A percentile compares a stretch with the other conserved stretches of the same genome.
Conservation (phyloP, 1,139 yeast genomes). For the Debaryomyces sp. region DNA sequence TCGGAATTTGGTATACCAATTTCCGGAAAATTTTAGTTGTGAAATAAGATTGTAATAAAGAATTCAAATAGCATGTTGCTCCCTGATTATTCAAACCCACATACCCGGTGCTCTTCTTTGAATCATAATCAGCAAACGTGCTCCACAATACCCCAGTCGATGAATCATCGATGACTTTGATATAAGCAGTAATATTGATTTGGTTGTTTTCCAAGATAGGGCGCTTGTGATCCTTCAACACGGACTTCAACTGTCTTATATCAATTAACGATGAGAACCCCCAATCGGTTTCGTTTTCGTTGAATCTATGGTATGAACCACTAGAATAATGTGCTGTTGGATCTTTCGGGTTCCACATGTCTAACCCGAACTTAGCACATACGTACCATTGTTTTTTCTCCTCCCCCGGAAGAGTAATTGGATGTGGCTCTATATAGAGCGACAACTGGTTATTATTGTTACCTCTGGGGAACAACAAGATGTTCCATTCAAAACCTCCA, state of each 20-base stretch:
- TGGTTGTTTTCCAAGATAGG: conserved; percentile 56
- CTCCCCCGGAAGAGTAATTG: conserved; percentile 33
- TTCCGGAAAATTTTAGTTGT: conserved; percentile 83
- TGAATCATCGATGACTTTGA: conserved; percentile 79
- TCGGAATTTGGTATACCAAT: conserved; percentile 88
- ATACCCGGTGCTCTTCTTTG: conserved; percentile 83
- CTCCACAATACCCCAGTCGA: conserved; percentile 95
- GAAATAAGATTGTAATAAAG: conserved; percentile 85
- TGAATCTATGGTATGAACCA: conserved; percentile 81
- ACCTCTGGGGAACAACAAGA: conserved; percentile 79
- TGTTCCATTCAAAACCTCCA: conserved; percentile 75
- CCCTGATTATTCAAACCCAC: conserved; percentile 97
- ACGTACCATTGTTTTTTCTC: conserved; percentile 62
- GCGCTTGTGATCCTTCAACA: conserved; percentile 5
- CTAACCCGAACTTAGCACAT: conserved; percentile 89
- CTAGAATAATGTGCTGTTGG: conserved; percentile 63
- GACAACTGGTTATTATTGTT: conserved; percentile 55
- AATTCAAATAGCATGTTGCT: conserved; percentile 95
- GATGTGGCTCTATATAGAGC: conserved; percentile 65
- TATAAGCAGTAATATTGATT: conserved; percentile 74
- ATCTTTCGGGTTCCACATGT: conserved; percentile 79
- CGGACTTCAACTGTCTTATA: conserved; percentile 45
- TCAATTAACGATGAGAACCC: conserved; percentile 85
- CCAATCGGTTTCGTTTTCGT: conserved; percentile 84
- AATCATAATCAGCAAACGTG: conserved; percentile 80